Evolutionary conservation across 2,329 filamentous ascomycete genomes (phyloP), one percentile per base, ranked within the genome.

Genomic region (Colletotrichum tropicale): DNA sequence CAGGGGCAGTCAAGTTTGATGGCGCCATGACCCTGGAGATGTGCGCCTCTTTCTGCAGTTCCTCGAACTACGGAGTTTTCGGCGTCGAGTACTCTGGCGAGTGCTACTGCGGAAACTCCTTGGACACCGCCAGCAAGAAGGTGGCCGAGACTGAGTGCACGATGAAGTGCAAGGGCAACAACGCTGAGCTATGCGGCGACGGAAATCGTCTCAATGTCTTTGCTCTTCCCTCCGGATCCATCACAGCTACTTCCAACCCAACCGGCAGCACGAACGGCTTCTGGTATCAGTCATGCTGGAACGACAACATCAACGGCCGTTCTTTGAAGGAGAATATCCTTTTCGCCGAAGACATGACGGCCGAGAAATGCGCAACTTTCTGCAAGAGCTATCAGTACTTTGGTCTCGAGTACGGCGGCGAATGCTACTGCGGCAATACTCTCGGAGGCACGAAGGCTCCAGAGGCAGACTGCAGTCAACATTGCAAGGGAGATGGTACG

Each of bases 61-160:
- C 78, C 8, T 87, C 82, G 75, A 80, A 81, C 6, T 87, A 81
- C 78, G 81, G 80, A 70, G 86, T 85, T 78, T 87, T 87, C 70
- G 85, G 85, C n/a, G 83, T 84, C 21, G 83, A 86, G 79, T 86
- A 84, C 77, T 81, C 81, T 68, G 77, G 71, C 43, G 84, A 86
- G 73, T 86, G 85, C 80, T 86, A 84, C 80, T 84, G 83, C 72
- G 83, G 83, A 34, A 81, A 81, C 78, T 79, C 76, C 55, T 75
- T 85, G 76, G 82, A 82, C 9, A 77, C 78, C 26, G 70, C 71
- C 8, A 79, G 77, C 73, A 82, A 79, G 71, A 68, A 73, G 56
- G 74, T 77, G 3, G 82, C 82, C 13, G 78, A 79, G n/a, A 65
- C 21, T 21, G 82, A 84, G 9, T 85, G 83, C 77, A 78, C 77